Evolutionary conservation across 2,329 filamentous ascomycete genomes (phyloP).

Genomic region (Fusarium virguliforme): DNA sequence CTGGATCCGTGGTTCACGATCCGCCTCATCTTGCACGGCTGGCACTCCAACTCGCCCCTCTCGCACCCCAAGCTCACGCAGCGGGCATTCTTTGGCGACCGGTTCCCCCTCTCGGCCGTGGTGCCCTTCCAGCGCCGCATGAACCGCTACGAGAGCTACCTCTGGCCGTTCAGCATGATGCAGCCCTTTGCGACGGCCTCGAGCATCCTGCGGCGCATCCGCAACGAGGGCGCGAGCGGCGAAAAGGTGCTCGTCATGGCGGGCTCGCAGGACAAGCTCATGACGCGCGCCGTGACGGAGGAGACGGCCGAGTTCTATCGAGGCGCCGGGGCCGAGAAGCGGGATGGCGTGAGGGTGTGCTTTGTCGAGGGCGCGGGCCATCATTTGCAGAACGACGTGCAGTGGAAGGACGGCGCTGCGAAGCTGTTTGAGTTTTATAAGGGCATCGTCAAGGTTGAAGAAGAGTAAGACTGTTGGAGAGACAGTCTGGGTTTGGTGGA

Average conservation of each 20-base stretch:
- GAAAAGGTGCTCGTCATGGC: conserved; percentile 59
- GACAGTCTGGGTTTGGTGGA: not conserved
- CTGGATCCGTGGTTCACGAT: conserved; percentile 66
- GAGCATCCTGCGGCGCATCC: conserved; percentile 59
- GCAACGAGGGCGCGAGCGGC: conserved; percentile 36
- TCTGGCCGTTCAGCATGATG: conserved; percentile 68
- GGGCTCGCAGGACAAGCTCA: conserved; percentile 60
- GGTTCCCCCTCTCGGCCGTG: conserved; percentile 60
- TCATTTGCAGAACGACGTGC: conserved; percentile 69
- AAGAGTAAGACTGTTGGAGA: not conserved
- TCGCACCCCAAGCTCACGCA: conserved; percentile 66
- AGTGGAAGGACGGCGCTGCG: conserved; percentile 64
- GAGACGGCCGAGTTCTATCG: conserved; percentile 56
- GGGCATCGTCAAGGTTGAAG: conserved; percentile 24
- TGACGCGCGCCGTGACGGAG: conserved; percentile 57
- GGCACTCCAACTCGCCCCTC: conserved; percentile 68
- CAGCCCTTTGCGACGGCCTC: conserved; percentile 60
- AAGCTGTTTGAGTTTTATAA: conserved; percentile 62
- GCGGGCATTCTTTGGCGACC: conserved; percentile 66
- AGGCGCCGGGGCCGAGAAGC: conserved; percentile 24
- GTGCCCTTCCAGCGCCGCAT: conserved; percentile 61
- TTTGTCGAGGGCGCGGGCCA: conserved; percentile 65
- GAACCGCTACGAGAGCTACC: conserved; percentile 67
- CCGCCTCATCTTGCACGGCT: conserved; percentile 63
- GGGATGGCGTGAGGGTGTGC: conserved; percentile 59